These are phyloP conservation scores for Magnaporthiopsis poae DNA, from an alignment of 2,329 filamentous ascomycete genomes.

Conservation along the genomic window DNA sequence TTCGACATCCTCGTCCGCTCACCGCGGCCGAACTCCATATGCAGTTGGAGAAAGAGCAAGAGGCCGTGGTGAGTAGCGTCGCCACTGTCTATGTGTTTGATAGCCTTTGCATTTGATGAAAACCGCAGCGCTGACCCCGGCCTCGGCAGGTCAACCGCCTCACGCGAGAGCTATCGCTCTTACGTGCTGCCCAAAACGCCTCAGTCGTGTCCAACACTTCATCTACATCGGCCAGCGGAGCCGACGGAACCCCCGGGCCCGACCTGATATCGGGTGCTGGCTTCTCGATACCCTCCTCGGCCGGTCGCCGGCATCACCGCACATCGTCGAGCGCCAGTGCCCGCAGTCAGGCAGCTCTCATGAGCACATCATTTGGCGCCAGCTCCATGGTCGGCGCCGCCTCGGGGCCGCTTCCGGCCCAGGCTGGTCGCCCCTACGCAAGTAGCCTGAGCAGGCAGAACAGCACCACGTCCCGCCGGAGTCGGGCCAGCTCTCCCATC, in stretches of 20 bases:
- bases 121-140: background rate
- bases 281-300: slow-evolving; percentile 45
- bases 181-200: slow-evolving; percentile 63
- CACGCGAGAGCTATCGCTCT: slow-evolving; percentile 73
- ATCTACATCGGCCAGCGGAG: slow-evolving; percentile 43
- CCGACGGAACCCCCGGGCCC: slow-evolving; percentile 32
- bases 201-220: slow-evolving; percentile 58
- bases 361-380: slow-evolving; percentile 27
- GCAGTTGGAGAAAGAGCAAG: slow-evolving; percentile 88
- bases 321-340: slow-evolving; percentile 47
- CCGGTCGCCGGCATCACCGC: slow-evolving; percentile 44
- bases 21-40: slow-evolving; percentile 82
- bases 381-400: slow-evolving; percentile 32
- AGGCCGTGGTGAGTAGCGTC: slow-evolving; percentile 62
- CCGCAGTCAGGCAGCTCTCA: slow-evolving; percentile 41
- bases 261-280: slow-evolving; percentile 46
- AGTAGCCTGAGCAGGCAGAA: slow-evolving; percentile 42
- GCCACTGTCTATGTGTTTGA: background rate
- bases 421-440: slow-evolving; percentile 17
- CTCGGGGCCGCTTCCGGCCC: slow-evolving; percentile 31
- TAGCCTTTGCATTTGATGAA: background rate
- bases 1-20: slow-evolving; percentile 77
- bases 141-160: slow-evolving; percentile 70
- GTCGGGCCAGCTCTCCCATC: slow-evolving; percentile 40
- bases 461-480: slow-evolving; percentile 44